Base-by-base conservation (phyloP, 139 green algal species). In the Chlorella sp. region DNA sequence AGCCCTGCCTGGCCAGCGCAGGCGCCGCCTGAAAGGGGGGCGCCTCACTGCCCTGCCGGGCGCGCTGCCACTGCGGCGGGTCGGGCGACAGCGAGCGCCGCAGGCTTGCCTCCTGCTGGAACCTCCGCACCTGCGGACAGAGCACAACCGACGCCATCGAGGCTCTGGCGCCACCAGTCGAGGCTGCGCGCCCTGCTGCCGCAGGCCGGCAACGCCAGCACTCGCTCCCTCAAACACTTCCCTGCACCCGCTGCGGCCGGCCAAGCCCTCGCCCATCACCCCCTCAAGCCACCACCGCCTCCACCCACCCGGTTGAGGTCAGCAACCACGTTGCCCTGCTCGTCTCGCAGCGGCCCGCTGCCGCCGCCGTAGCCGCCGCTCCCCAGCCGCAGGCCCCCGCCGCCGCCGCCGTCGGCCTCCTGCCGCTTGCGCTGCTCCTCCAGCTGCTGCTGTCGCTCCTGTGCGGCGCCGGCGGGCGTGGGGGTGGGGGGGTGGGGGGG, bases 291-390 rank as follows among this genome's bases (percentile, higher is more conserved):
- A 41, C 15, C 33, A 43, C 33, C 12, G 33, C 8, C 43, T 19
- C 27, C 40, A 23, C 71, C 5, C 42, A 56, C 72, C 72, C 55
- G 25, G 61, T 78, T 78, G 14, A 78, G 36, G 46, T 78, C 72
- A 2, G 72, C 71, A 36, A 71, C 55, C 8, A 55, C n/a, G 15
- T 61, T 48, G 29, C 72, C 72, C 31, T 55, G 27, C 4, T 41
- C 5, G 11, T 35, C 72, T 4, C 72, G 33, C 45, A 78, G 60
- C 46, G 72, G 72, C 46, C 72, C 72, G 35, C 72, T 71, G 60
- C 72, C 72, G 35, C 72, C 72, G 35, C 72, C 46, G 38, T 71
- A 78, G 11, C 8, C 29, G 29, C 70, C 70, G 46, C 46, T 17
- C 46, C 17, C 17, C 46, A 14, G 14, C 46, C 21, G 70, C 21